Evolutionary conservation across 495 filamentous ascomycete species (phyloP).

Genomic region (Penicillium simplicissimum): DNA sequence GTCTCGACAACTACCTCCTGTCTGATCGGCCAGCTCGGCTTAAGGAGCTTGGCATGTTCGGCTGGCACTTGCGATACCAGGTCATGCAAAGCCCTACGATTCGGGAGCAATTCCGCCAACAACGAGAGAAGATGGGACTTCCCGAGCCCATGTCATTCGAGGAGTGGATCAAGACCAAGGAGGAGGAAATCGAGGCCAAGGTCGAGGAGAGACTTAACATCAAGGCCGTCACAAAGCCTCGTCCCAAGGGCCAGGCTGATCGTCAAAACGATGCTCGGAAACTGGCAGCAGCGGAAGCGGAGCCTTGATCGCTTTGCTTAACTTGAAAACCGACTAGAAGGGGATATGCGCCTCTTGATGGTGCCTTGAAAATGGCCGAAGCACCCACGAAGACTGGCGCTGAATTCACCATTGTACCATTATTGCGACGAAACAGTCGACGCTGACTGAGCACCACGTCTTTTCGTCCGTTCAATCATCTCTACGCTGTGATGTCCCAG

Average conservation of each 20-base stretch:
- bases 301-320: not conserved
- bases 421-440: constrained; percentile 27
- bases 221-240: constrained; percentile 39
- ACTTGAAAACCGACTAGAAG: not conserved
- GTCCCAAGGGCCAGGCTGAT: constrained; percentile 33
- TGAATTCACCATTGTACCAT: constrained; percentile 35
- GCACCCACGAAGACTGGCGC: constrained; percentile 22
- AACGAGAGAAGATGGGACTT: constrained; percentile 55
- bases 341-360: constrained; percentile 1
- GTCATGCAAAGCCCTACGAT: constrained; percentile 74
- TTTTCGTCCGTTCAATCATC: constrained; percentile 11
- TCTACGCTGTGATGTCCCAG: not conserved
- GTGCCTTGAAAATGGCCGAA: constrained; percentile 11
- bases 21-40: constrained; percentile 70
- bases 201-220: constrained; percentile 42
- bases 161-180: constrained; percentile 42
- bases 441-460: constrained; percentile 21
- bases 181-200: constrained; percentile 35
- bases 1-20: constrained; percentile 87
- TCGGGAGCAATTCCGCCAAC: constrained; percentile 54
- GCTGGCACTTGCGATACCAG: constrained; percentile 84
- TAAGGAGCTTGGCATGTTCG: constrained; percentile 80
- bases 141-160: constrained; percentile 43
- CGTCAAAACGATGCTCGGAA: constrained; percentile 19
- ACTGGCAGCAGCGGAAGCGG: not conserved